These are phyloP conservation scores for Spironucleus salmonicida DNA, from an alignment of 208 protist genomes.

Conservation along the genomic window DNA sequence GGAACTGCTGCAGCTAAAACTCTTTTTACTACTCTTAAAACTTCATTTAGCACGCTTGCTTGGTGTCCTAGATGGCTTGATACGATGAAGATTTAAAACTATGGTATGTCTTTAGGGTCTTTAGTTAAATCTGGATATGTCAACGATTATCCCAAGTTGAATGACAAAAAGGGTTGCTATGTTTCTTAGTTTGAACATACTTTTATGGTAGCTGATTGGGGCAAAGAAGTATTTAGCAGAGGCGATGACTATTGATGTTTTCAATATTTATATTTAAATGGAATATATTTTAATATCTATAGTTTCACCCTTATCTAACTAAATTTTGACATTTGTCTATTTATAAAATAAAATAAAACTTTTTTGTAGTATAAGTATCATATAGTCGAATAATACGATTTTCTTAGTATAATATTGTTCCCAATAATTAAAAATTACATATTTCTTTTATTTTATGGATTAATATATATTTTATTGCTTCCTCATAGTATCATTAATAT, in stretches of 20 bases:
- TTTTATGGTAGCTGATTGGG: slow-evolving; percentile 32
- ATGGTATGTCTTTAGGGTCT: background rate
- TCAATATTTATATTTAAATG: too few species aligned
- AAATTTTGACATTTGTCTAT: too few species aligned
- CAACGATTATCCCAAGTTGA: slow-evolving; percentile 40
- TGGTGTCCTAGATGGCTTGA: slow-evolving; percentile 30
- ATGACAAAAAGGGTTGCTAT: slow-evolving; percentile 30
- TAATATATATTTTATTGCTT: too few species aligned
- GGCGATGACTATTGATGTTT: slow-evolving; percentile 44
- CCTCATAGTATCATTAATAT: too few species aligned
- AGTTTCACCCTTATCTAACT: too few species aligned
- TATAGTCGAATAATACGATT: too few species aligned
- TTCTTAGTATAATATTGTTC: too few species aligned
- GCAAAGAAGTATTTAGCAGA: slow-evolving; percentile 43
- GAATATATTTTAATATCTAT: too few species aligned
- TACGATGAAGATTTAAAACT: background rate
- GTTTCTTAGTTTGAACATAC: slow-evolving; percentile 46
- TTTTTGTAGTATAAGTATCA: too few species aligned
- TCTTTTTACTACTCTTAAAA: slow-evolving; percentile 15
- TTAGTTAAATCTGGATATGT: slow-evolving; percentile 31
- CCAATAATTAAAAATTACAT: too few species aligned
- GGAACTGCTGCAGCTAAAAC: background rate
- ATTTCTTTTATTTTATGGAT: too few species aligned
- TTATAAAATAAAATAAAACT: too few species aligned
- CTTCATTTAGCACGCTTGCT: slow-evolving; percentile 35